A percentile compares a stretch with the other conserved stretches of the same genome.
Conservation (phyloP, 2,329 filamentous ascomycete species). For the Byssochlamys sp. region DNA sequence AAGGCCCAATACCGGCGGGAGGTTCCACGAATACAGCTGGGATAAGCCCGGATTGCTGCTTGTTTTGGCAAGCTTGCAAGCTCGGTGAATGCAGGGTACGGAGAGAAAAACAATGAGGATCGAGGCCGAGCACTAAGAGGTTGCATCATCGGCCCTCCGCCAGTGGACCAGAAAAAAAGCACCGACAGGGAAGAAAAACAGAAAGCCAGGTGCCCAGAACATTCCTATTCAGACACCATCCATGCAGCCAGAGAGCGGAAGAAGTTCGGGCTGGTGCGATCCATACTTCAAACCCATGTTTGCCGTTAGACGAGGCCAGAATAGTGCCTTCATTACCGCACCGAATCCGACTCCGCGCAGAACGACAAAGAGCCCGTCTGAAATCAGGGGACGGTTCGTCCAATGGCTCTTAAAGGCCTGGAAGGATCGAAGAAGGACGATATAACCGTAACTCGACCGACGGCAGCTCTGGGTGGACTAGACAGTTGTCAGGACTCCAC, state of each 20-base stretch:
- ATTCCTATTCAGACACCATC: not conserved
- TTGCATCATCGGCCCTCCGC: not conserved
- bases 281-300: conserved; percentile 1
- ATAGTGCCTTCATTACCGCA: not conserved
- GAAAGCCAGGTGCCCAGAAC: not conserved
- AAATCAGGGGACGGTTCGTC: not conserved
- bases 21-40: not conserved
- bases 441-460: not conserved
- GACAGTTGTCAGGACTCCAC: conserved; percentile 18
- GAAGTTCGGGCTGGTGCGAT: not conserved
- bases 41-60: not conserved
- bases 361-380: not conserved
- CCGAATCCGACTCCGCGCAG: not conserved
- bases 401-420: not conserved
- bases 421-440: conserved; percentile 3
- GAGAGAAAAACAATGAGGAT: conserved; percentile 1
- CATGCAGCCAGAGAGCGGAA: not conserved
- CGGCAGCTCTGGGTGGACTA: conserved; percentile 10
- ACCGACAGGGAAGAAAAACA: not conserved
- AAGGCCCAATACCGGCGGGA: conserved; percentile 8
- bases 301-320: not conserved
- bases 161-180: conserved; percentile 1
- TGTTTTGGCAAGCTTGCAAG: not conserved
- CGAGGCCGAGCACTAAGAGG: not conserved
- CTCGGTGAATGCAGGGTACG: not conserved